phyloP scores from a whole-genome alignment of 768 basidiomycete species.

The Russula lepida region DNA sequence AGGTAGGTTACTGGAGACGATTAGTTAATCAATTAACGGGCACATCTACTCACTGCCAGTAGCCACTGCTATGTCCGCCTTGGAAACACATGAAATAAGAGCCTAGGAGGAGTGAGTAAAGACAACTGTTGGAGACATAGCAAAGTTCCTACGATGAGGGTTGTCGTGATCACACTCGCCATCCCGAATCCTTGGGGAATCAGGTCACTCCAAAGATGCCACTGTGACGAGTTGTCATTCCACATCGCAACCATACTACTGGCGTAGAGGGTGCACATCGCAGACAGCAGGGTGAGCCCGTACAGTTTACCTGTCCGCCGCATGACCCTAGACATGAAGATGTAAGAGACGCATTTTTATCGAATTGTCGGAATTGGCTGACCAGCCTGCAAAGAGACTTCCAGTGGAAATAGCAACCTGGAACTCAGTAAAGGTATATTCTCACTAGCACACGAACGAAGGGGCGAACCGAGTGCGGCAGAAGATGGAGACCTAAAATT shows the following conservation, averaged over 20 bases:
- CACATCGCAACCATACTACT: constrained; percentile 56
- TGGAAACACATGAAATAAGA: constrained; percentile 74
- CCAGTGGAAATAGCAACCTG: constrained; percentile 77
- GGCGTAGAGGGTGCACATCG: constrained; percentile 50
- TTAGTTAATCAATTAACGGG: neutral
- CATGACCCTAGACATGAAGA: constrained; percentile 54
- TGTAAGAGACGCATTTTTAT: constrained; percentile 2
- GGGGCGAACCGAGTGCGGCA: constrained; percentile 76
- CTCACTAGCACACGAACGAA: constrained; percentile 20
- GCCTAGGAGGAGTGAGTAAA: constrained; percentile 42
- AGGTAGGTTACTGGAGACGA: constrained; percentile 73
- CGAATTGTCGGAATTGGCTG: constrained; percentile 24
- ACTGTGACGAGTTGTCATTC: constrained; percentile 49
- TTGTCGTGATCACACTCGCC: constrained; percentile 78
- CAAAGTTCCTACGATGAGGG: constrained; percentile 56
- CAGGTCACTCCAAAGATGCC: constrained; percentile 71
- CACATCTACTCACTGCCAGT: constrained; percentile 67
- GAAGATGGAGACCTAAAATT: constrained; percentile 64
- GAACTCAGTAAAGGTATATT: constrained; percentile 12
- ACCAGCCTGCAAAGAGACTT: constrained; percentile 85
- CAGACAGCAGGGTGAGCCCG: constrained; percentile 58
- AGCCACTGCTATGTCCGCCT: constrained; percentile 79
- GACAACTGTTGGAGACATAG: neutral
- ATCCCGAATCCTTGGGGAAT: constrained; percentile 79
- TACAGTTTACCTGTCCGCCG: constrained; percentile 81